phyloP scores from a whole-genome alignment of 2,329 filamentous ascomycete species.

The Ophiosphaerella narmari region DNA sequence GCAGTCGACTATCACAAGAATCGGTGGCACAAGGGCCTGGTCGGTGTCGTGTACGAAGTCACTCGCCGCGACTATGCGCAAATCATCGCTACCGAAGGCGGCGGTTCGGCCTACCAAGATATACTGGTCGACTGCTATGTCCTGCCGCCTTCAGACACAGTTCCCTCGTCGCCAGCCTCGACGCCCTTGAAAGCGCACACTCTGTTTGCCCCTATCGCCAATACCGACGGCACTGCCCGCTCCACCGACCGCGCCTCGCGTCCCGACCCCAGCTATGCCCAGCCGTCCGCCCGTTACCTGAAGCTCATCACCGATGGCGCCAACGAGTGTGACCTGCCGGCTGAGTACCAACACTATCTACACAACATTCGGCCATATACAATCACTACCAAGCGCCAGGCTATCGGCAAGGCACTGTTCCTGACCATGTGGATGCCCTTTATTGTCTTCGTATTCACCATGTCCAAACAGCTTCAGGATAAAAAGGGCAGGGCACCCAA shows the following conservation, averaged over 20 bases:
- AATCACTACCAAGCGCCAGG: conserved; percentile 69
- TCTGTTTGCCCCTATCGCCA: conserved; percentile 67
- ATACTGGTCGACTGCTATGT: conserved; percentile 78
- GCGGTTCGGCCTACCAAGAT: conserved; percentile 82
- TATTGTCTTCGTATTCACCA: conserved; percentile 58
- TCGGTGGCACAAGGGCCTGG: conserved; percentile 78
- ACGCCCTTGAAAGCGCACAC: conserved; percentile 80
- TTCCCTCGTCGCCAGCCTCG: conserved; percentile 68
- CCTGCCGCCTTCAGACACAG: conserved; percentile 61
- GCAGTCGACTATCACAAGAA: conserved; percentile 56
- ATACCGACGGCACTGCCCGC: conserved; percentile 21
- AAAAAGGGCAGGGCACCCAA: conserved; percentile 68
- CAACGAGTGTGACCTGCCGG: conserved; percentile 76
- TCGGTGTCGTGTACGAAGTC: conserved; percentile 96
- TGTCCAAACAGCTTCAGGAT: conserved; percentile 61
- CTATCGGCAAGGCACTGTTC: conserved; percentile 67
- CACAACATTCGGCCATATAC: conserved; percentile 70
- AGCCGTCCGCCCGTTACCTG: conserved; percentile 83
- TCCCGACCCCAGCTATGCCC: conserved; percentile 72
- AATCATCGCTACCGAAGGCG: conserved; percentile 90
- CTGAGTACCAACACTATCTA: conserved; percentile 77
- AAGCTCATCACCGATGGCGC: conserved; percentile 80
- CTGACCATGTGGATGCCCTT: conserved; percentile 63
- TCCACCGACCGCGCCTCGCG: conserved; percentile 57
- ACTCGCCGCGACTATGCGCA: conserved; percentile 78